phyloP scores from a whole-genome alignment of 179 eudicot species.

The Drosera spatulata region DNA sequence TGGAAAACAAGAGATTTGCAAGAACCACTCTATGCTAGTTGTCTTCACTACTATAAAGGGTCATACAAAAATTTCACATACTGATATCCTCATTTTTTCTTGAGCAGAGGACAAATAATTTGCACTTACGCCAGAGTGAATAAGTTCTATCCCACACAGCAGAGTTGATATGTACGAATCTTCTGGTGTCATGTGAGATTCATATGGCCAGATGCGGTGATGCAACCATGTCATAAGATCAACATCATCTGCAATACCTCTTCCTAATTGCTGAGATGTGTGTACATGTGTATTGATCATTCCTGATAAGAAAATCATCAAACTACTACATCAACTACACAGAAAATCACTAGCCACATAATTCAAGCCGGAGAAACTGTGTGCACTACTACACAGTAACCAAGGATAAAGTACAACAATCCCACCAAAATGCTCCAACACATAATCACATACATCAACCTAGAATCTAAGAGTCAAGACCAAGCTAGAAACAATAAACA shows the following conservation, averaged over 20 bases:
- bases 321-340: neutral
- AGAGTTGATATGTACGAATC: conserved; percentile 78
- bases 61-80: too few relatives aligned
- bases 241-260: conserved; percentile 92
- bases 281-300: conserved; percentile 85
- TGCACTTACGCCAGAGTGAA: conserved; percentile 66
- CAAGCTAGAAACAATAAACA: neutral
- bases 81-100: too few relatives aligned
- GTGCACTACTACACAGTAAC: too few relatives aligned
- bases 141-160: conserved; percentile 90
- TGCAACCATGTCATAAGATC: conserved; percentile 87
- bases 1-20: neutral
- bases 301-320: conserved; percentile 21
- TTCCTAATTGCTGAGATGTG: conserved; percentile 77
- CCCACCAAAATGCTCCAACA: too few relatives aligned
- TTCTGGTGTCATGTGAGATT: conserved; percentile 64
- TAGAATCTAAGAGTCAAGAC: too few relatives aligned
- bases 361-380: too few relatives aligned
- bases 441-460: too few relatives aligned
- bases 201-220: conserved; percentile 84
- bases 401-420: too few relatives aligned
- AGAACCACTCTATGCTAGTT: too few relatives aligned
- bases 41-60: too few relatives aligned
- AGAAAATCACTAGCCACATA: too few relatives aligned
- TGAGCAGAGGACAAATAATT: neutral